Evolutionary conservation across 2,329 filamentous ascomycete species (phyloP), one percentile per base, ranked within the genome.

Genomic region (Davidsoniella australis): DNA sequence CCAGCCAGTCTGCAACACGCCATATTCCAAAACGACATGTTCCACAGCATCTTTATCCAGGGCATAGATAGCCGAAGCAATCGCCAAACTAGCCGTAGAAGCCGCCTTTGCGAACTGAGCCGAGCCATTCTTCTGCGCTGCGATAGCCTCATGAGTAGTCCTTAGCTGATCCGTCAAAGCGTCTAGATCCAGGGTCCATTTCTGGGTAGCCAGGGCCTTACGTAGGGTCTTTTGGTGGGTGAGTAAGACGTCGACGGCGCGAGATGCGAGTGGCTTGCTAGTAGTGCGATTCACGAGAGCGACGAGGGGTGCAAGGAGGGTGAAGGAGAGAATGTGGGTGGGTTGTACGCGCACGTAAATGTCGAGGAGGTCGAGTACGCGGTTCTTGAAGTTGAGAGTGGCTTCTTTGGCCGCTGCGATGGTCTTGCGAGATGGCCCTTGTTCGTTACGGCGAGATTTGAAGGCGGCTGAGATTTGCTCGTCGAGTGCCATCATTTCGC

Each of bases 361-460:
- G 53, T 82, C 77, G 9, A 96, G 71, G 1, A 96, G 73, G 59
- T 96, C 91, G 4, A 96, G 74, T 5, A 95, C 82, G 40, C 88
- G 83, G 63, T 85, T 85, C 69, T 98, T 98, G 73, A 98, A 94
- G 64, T 89, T 88, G 58, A 94, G 69, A 60, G 96, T 85, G 17
- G 79, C 86, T 56, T 89, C 83, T 60, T 85, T 91, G 49, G 89
- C 88, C 53, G 89, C 82, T 60, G 85, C 85, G 58, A 83, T 82
- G 59, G 91, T 80, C 64, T 88, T 84, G 66, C 88, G 91, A 60
- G 82, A 81, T 61, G 73, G 80, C 1, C 69, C 67, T 14, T 68
- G 68, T 16, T 58, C 57, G 62, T 85, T 80, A 55, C 75, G 76
- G 45, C 80, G 78, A 56, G 88, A 80, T 56, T 80, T 78, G 71